Percentiles rank a stretch among this genome's conserved stretches.
Evolutionary conservation across 1,284 basidiomycete genomes (phyloP).

Genomic region (Golubevia sp.): DNA sequence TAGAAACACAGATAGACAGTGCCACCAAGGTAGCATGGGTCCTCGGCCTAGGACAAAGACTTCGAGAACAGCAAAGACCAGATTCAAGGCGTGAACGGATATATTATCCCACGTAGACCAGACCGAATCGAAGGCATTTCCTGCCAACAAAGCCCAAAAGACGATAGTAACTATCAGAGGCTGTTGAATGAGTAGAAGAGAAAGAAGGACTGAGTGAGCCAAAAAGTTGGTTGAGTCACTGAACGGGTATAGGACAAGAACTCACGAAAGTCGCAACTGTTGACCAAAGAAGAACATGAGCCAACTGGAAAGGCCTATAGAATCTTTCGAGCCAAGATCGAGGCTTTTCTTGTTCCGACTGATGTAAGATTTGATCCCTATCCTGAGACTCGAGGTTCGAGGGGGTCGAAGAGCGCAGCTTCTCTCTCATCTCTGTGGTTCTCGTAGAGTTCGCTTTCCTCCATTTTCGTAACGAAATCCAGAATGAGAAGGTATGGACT

Average conservation of each 20-base stretch:
- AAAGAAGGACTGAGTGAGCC: constrained; percentile 11
- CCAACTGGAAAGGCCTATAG: constrained; percentile 68
- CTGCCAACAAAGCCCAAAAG: constrained; percentile 70
- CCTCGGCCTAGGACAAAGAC: constrained; percentile 67
- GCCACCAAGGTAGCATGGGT: constrained; percentile 67
- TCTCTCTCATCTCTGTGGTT: background rate
- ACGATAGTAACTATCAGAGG: constrained; percentile 73
- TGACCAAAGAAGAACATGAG: constrained; percentile 68
- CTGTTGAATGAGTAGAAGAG: constrained; percentile 46
- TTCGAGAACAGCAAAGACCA: constrained; percentile 69
- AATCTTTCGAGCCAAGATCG: constrained; percentile 66
- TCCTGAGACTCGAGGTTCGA: constrained; percentile 5
- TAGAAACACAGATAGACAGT: constrained; percentile 65
- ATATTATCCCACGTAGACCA: constrained; percentile 68
- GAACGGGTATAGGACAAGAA: no score
- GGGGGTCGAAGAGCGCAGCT: constrained; percentile 23
- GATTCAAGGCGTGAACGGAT: constrained; percentile 71
- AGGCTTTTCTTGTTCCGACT: no score
- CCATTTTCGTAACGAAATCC: constrained; percentile 13
- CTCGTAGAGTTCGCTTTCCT: constrained; percentile 3
- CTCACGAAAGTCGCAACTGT: constrained; percentile 66
- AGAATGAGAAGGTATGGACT: constrained; percentile 23
- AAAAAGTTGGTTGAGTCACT: constrained; percentile 18
- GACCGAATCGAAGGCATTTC: constrained; percentile 64
- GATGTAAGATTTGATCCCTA: constrained; percentile 63